These are phyloP conservation scores for Paecilomyces niveus DNA, from an alignment of 2,329 filamentous ascomycete species.

Conservation along the genomic window DNA sequence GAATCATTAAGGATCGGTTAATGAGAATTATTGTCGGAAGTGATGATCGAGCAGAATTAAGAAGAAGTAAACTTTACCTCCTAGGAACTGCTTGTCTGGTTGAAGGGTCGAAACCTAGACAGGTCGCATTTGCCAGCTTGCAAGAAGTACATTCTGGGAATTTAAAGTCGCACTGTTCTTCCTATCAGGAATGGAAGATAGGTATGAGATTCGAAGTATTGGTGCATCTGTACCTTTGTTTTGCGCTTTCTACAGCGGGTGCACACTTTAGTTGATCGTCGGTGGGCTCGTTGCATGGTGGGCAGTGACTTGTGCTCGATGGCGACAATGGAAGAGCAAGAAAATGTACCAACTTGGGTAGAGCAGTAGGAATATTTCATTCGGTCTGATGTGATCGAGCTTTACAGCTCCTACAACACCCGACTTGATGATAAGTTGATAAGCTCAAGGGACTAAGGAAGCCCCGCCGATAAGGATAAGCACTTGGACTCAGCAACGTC, in stretches of 20 bases:
- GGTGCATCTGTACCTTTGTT: constrained; percentile 5
- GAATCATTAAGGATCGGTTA: background rate
- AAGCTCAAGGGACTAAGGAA: background rate
- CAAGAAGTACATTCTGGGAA: constrained; percentile 5
- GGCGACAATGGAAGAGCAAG: background rate
- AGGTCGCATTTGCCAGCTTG: background rate
- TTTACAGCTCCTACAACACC: background rate
- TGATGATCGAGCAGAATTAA: background rate
- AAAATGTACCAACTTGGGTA: background rate
- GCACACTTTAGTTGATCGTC: constrained; percentile 2
- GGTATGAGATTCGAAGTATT: background rate
- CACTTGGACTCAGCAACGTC: background rate
- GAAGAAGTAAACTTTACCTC: background rate
- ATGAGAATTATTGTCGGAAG: background rate
- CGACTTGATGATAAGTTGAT: background rate
- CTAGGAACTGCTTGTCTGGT: background rate
- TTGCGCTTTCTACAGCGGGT: constrained; percentile 9
- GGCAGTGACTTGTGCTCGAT: background rate
- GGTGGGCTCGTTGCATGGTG: background rate
- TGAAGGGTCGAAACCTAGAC: constrained; percentile 1
- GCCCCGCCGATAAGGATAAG: background rate
- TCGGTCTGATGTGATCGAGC: background rate
- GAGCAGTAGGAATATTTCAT: background rate
- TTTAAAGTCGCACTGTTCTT: constrained; percentile 4
- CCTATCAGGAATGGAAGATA: background rate